These are phyloP conservation scores for Gastrodia elata DNA, from an alignment of 106 monocot genomes.

Conservation along the genomic window DNA sequence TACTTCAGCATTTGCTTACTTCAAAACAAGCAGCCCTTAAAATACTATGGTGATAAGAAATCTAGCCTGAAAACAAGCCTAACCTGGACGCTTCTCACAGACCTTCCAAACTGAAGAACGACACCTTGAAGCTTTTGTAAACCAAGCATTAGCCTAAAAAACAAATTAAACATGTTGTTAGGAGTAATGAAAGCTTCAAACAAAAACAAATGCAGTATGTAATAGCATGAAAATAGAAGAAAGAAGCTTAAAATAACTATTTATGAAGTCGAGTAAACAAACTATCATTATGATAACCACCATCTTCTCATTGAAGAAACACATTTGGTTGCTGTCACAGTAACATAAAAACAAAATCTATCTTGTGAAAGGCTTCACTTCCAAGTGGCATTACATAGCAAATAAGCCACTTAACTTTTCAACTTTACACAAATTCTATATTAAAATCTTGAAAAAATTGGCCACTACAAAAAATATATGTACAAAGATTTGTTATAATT, in stretches of 20 bases:
- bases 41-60: background rate
- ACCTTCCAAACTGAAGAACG: slow-evolving; percentile 56
- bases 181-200: background rate
- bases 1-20: too few species aligned
- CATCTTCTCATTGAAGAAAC: background rate
- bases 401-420: background rate
- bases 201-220: background rate
- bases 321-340: background rate
- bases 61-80: background rate
- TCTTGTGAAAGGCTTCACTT: background rate
- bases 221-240: background rate
- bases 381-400: too few species aligned
- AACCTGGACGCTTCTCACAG: slow-evolving; percentile 64
- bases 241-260: background rate
- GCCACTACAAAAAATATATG: background rate
- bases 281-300: background rate
- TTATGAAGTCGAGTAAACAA: background rate
- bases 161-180: background rate
- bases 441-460: too few species aligned
- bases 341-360: background rate
- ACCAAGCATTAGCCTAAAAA: slow-evolving; percentile 57
- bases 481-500: too few species aligned
- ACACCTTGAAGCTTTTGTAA: slow-evolving; percentile 51
- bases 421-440: background rate
- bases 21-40: too few species aligned